Percentiles rank a stretch among this genome's conserved stretches.
These are phyloP conservation scores for Xerocomus amazonicus DNA, from an alignment of 1,284 basidiomycete species.

Conservation along the genomic window DNA sequence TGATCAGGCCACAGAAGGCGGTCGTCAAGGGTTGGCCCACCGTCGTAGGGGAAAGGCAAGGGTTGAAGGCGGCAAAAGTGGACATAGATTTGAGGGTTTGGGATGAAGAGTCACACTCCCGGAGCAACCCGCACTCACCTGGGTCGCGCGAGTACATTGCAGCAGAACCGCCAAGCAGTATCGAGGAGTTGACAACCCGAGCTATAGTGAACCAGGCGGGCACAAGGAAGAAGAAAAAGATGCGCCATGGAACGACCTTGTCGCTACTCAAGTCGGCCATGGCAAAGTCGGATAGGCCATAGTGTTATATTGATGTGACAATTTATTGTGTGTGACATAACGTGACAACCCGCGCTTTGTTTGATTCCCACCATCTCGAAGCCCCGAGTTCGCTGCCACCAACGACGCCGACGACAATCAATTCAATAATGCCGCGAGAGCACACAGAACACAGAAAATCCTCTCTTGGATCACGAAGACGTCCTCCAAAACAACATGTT, in stretches of 20 bases:
- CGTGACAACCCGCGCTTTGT: constrained; percentile 27
- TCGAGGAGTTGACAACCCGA: constrained; percentile 22
- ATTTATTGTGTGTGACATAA: constrained; percentile 29
- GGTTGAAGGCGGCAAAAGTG: constrained; percentile 37
- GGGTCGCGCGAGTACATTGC: constrained; percentile 38
- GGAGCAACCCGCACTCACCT: constrained; percentile 33
- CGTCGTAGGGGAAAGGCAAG: constrained; percentile 39
- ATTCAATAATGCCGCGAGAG: constrained; percentile 28
- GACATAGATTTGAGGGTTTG: constrained; percentile 29
- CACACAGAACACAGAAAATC: constrained; percentile 31
- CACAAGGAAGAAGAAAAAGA: constrained; percentile 1
- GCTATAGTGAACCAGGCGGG: constrained; percentile 6
- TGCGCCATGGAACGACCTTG: constrained; percentile 7
- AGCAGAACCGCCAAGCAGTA: constrained; percentile 28
- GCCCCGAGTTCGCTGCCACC: constrained; percentile 10
- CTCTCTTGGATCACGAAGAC: constrained; percentile 33
- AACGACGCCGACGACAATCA: constrained; percentile 28
- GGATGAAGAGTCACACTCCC: constrained; percentile 22
- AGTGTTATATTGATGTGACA: constrained; percentile 10
- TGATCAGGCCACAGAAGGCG: constrained; percentile 28
- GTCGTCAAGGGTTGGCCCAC: constrained; percentile 29
- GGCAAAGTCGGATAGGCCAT: constrained; percentile 1
- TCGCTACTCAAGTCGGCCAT: constrained; percentile 23
- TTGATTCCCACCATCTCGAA: constrained; percentile 17
- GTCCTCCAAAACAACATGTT: constrained; percentile 55